Percentiles rank a stretch among this genome's conserved stretches.
Conservation (phyloP, 2,329 filamentous ascomycete species). For the Acephala macrosclerotiorum region DNA sequence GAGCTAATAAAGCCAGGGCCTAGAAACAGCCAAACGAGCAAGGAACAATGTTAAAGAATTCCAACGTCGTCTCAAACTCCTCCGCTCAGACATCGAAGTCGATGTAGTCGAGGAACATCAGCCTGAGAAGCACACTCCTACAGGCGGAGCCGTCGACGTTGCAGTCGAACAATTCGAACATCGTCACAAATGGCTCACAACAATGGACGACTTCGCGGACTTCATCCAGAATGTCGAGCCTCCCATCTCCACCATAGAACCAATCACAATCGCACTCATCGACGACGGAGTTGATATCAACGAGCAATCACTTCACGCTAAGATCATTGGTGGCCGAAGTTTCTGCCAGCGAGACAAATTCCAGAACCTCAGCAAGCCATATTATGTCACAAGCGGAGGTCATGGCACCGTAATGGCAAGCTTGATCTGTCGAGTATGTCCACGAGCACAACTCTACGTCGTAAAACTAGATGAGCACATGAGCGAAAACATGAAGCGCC, state of each 20-base stretch:
- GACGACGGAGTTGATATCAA: slow-evolving; percentile 49
- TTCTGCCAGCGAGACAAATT: slow-evolving; percentile 37
- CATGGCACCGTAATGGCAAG: slow-evolving; percentile 45
- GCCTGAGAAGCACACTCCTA: slow-evolving; percentile 15
- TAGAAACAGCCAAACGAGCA: slow-evolving; percentile 23
- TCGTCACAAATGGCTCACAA: slow-evolving; percentile 31
- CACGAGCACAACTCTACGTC: slow-evolving; percentile 36
- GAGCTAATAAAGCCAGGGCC: slow-evolving; percentile 16
- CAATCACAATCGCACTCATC: slow-evolving; percentile 47
- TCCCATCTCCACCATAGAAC: slow-evolving; percentile 29
- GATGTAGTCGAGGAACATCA: slow-evolving; percentile 11
- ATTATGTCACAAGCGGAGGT: slow-evolving; percentile 41
- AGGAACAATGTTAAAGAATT: slow-evolving; percentile 21
- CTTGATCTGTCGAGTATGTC: slow-evolving; percentile 41
- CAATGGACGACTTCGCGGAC: slow-evolving; percentile 35
- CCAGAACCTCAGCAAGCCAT: slow-evolving; percentile 25
- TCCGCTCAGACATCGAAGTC: slow-evolving; percentile 13
- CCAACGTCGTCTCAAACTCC: slow-evolving; percentile 10
- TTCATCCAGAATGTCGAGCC: slow-evolving; percentile 33
- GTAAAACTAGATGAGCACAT: slow-evolving; percentile 33
- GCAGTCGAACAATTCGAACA: slow-evolving; percentile 8
- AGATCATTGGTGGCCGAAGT: slow-evolving; percentile 39
- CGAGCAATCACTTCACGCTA: slow-evolving; percentile 35
- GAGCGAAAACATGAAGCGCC: slow-evolving; percentile 15
- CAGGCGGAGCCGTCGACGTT: background rate